Base-by-base conservation (phyloP, 371 early-diverging fungal genomes). In the Coemansia sp. region DNA sequence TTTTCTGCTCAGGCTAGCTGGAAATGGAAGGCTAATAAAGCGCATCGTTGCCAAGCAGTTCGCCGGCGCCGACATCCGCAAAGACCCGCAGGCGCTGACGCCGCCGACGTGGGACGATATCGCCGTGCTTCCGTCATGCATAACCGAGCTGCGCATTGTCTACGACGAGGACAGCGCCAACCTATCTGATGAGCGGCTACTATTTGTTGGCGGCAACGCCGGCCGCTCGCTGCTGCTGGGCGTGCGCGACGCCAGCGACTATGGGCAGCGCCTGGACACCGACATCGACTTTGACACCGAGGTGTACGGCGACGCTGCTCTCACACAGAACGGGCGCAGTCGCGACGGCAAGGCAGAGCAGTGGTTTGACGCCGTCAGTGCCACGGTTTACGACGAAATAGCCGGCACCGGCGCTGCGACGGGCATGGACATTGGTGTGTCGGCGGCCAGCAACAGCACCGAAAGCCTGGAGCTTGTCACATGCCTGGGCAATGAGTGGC, bases 141-240 rank as follows among this genome's bases (percentile, higher is more conserved):
- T 80, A 12, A 74, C 84, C 39, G 74, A 76, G 35, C 61, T 90
- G 16, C 81, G 81, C 20, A 58, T 79, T 1, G 34, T 47, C n/a
- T 35, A 48, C 7, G 65, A 61, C 41, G 66, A 65, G 48, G 66
- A 61, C n/a, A 57, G 61, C 38, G 63, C 41, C 16, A 14, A 31
- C 12, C 20, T 59, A 33, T 26, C 45, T 0, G 74, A 61, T 41
- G 45, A 55, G 56, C 38, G 26, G 51, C 88, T 88, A 59, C 80
- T 94, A 50, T 95, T 98, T 77, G 69, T 92, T 14, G 94, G 90
- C 2, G 90, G 90, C 5, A 80, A 86, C n/a, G 83, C 87, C 5
- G 86, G 90, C 1, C 91, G 95, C 68, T 88, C 92, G 0, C 68
- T 91, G 54, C 74, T 98, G 64, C 77, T 97, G 55, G 86, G 89